A percentile compares a stretch with the other conserved stretches of the same genome.
These are phyloP conservation scores for Udeniomyces megalosporus DNA, from an alignment of 768 basidiomycete genomes.

Conservation along the genomic window DNA sequence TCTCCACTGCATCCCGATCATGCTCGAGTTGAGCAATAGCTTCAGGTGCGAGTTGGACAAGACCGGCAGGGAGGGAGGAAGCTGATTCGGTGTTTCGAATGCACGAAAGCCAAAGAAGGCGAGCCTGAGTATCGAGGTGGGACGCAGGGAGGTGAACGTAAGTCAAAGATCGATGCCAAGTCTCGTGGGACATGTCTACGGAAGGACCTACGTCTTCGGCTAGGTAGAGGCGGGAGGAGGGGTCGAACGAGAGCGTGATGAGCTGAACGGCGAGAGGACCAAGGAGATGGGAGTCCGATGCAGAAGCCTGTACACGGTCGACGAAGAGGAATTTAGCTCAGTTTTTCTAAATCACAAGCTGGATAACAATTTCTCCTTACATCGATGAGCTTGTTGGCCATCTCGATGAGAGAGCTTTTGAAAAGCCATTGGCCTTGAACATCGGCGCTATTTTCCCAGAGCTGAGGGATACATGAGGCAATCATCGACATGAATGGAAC, in stretches of 20 bases:
- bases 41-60: conserved; percentile 1
- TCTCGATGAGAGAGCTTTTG: conserved; percentile 1
- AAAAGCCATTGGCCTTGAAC: conserved; percentile 14
- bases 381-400: conserved; percentile 11
- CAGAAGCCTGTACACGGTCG: background rate
- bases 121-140: conserved; percentile 11
- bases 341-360: background rate
- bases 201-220: background rate
- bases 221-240: too few species aligned
- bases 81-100: background rate
- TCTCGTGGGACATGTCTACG: too few species aligned
- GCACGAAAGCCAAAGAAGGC: conserved; percentile 11
- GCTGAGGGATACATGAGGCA: background rate
- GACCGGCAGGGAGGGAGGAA: background rate
- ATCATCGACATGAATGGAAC: conserved; percentile 1
- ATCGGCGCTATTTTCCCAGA: conserved; percentile 2
- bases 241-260: background rate
- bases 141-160: too few species aligned
- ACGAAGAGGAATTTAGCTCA: background rate
- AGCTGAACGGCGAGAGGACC: conserved; percentile 7
- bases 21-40: conserved; percentile 3
- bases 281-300: background rate
- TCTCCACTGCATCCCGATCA: background rate
- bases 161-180: too few species aligned
- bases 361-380: background rate